Evolutionary conservation across 2,329 filamentous ascomycete species (phyloP).

Genomic region (Verticillium tricorpus): DNA sequence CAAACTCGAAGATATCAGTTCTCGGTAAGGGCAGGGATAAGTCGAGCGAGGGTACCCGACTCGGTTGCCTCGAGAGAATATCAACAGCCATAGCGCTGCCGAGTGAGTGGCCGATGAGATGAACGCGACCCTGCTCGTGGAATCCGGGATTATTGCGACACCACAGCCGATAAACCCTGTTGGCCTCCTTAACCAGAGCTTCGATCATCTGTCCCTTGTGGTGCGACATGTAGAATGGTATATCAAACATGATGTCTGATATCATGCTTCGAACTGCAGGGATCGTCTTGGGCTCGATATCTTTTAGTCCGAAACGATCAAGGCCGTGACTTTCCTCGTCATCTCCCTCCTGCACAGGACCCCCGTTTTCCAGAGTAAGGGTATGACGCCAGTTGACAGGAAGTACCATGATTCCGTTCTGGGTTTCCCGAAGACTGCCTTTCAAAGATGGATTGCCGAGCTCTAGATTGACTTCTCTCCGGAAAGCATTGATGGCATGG

Average conservation of each 20-base stretch:
- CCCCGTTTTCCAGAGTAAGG: constrained; percentile 80
- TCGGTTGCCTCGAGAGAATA: constrained; percentile 85
- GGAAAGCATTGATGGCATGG: constrained; percentile 87
- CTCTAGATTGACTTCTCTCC: constrained; percentile 81
- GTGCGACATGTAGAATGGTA: constrained; percentile 95
- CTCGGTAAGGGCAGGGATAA: constrained; percentile 33
- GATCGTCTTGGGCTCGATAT: constrained; percentile 88
- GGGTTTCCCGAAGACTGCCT: constrained; percentile 66
- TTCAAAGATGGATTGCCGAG: constrained; percentile 71
- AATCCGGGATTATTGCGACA: constrained; percentile 91
- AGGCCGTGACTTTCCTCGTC: constrained; percentile 49
- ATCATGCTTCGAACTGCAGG: constrained; percentile 92
- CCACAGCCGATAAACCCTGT: constrained; percentile 93
- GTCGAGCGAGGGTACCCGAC: constrained; percentile 51
- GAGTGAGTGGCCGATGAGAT: constrained; percentile 88
- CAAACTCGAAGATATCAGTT: constrained; percentile 75
- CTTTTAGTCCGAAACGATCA: constrained; percentile 64
- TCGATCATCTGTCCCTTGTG: constrained; percentile 94
- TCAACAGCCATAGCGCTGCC: constrained; percentile 94
- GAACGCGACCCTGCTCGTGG: constrained; percentile 72
- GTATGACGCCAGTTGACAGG: constrained; percentile 92
- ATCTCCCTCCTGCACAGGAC: constrained; percentile 48
- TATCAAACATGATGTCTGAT: constrained; percentile 96
- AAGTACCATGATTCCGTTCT: constrained; percentile 88
- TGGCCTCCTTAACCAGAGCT: constrained; percentile 84